Evolutionary conservation across 306 rosid genomes (phyloP).

Genomic region (Boehmeria nivea): DNA sequence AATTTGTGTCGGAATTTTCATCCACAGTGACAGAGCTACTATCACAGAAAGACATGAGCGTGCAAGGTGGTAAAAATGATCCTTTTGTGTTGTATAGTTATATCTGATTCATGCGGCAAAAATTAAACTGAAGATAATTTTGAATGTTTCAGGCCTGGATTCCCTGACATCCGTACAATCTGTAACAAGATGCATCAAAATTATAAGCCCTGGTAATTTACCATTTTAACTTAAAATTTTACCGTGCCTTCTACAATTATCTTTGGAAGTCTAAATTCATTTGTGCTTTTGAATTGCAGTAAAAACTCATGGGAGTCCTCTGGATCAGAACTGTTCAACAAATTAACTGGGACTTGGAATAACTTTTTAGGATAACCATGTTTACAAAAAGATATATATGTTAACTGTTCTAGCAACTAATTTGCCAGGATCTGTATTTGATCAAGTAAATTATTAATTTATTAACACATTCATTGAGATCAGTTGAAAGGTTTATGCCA

Average conservation of each 20-base stretch:
- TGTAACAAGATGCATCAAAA: slow-evolving; percentile 49
- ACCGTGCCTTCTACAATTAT: neutral
- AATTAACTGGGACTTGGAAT: slow-evolving; percentile 20
- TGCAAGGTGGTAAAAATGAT: slow-evolving; percentile 33
- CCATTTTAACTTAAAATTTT: neutral
- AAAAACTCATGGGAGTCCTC: slow-evolving; percentile 26
- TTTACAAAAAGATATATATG: slow-evolving; percentile 10
- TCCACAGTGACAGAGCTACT: slow-evolving; percentile 49
- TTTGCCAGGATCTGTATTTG: too few relatives aligned
- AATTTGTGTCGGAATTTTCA: slow-evolving; percentile 45
- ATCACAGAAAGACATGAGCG: slow-evolving; percentile 39
- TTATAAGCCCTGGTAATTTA: slow-evolving; percentile 64
- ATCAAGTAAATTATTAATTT: too few relatives aligned
- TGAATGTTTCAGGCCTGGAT: slow-evolving; percentile 41
- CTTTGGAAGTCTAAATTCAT: neutral
- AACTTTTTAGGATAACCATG: slow-evolving; percentile 18
- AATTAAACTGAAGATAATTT: neutral
- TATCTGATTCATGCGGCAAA: too few relatives aligned
- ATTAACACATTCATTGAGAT: slow-evolving; percentile 5
- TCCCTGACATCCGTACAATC: slow-evolving; percentile 46
- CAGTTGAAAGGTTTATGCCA: neutral
- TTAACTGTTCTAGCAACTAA: too few relatives aligned
- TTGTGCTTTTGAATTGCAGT: slow-evolving; percentile 31
- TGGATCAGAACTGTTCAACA: slow-evolving; percentile 27
- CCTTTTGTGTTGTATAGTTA: neutral